Evolutionary conservation across 2,329 filamentous ascomycete genomes (phyloP), one percentile per base, ranked within the genome.

Genomic region (Colletotrichum liaoningense): DNA sequence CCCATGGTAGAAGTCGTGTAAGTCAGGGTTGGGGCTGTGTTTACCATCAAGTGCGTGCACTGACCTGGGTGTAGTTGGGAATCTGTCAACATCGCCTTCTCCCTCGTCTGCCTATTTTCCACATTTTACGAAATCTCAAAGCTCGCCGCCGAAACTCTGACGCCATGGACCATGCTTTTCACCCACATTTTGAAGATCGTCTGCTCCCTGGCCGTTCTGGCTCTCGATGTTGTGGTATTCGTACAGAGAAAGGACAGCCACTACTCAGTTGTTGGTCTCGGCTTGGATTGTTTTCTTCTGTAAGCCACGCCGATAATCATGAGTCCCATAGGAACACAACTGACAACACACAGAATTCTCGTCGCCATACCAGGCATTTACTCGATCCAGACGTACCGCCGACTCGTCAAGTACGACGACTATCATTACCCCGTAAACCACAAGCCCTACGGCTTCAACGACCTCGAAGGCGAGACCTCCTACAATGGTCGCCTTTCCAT

Each of bases 91-190:
- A 83, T 91, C 62, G 84, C 74, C 65, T 82, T 90, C 65, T 86
- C 88, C 19, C 79, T 86, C 30, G 72, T 88, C 49, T 84, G 85
- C 0, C 83, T 88, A 6, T 42, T 86, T 38, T 83, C 87, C 78
- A 88, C 84, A 16, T 79, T 86, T 55, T 77, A 87, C 71, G 86
- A 89, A 74, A 82, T 89, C 38, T 84, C 82, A 56, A 85, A 82
- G 75, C 86, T 83, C 70, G 82, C 84, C 60, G 81, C 84, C 35
- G 87, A 90, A 78, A 83, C 85, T 1, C 78, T 91, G 67, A 90
- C 89, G 12, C 88, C 89, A 2, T 86, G 88, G 79, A 86, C 85
- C 5, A 85, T 91, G 82, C 79, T 90, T 4, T 86, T 87, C 74
- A 86, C 85, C 22, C 86, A 89, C 72, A 79, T 86, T 69, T 75